Base-by-base conservation (phyloP, 495 filamentous ascomycete genomes). In the Xeromyces bisporus region DNA sequence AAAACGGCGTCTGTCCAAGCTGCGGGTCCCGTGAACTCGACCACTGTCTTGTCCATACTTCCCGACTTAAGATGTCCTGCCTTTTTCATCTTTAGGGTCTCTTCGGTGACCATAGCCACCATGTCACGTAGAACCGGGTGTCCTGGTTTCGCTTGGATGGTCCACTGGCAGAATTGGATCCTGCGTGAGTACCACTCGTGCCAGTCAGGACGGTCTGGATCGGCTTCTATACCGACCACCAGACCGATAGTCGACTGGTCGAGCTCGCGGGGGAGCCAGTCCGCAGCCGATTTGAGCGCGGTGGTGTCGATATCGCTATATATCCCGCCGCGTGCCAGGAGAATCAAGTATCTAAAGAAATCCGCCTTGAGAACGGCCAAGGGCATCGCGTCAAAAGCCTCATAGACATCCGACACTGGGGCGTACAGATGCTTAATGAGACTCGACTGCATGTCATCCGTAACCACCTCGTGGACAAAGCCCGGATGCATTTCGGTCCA, bases 121-220 rank as follows among this genome's bases (percentile, higher is more conserved):
- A 94, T 71, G 34, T 94, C 83, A 15, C 80, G 69, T 28, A 97
- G 62, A 13, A 94, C 77, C 0, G 89, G 89, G 45, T 97, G 89
- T 6, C 89, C 89, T 0, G 89, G 79, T 51, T 97, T 97, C 25
- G 80, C 59, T 47, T 94, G 87, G 31, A 97, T 93, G 3, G 89
- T 97, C 89, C 89, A 97, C 49, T 97, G 89, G 53, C 89, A 97
- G 53, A 97, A 97, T 45, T 97, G 89, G 30, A 97, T 83, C 16
- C 89, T 67, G 31, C 89, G 77, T 31, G 82, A 85, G 55, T 94
- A 97, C 89, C 89, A 97, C 0, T 92, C 66, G 20, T 71, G 67
- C 89, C 89, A 97, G 44, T 97, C 89, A 2, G 70, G 66, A 25
- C 89, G 68, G 50, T 96, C 85, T 1, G 89, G 86, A 44, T 97